These are phyloP conservation scores for Backusella tuberculispora DNA, from an alignment of 192 early-diverging fungal genomes.

Conservation along the genomic window DNA sequence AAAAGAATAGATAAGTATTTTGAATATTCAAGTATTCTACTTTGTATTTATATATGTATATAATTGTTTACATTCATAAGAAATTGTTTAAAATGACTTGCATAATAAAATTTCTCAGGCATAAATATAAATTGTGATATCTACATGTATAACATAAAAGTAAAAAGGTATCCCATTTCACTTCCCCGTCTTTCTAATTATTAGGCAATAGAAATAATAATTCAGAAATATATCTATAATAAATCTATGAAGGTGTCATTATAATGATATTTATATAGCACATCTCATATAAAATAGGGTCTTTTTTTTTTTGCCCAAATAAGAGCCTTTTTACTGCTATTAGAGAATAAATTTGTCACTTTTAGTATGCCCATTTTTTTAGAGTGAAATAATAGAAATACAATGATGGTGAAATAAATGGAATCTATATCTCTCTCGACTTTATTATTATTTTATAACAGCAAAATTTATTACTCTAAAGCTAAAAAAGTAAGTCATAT, in stretches of 20 bases:
- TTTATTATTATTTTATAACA: not conserved
- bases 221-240: no score
- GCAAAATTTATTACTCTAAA: not conserved
- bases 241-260: no score
- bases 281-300: no score
- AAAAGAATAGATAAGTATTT: not conserved
- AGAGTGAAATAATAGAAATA: no score
- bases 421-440: not conserved
- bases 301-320: no score
- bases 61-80: slow-evolving; percentile 3
- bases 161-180: not conserved
- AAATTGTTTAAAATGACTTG: not conserved
- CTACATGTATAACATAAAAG: not conserved
- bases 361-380: no score
- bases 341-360: no score
- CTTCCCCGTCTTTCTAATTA: no score
- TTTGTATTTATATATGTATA: not conserved
- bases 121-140: not conserved
- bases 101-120: not conserved
- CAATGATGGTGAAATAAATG: no score
- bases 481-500: not conserved
- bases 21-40: not conserved
- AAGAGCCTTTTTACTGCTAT: no score
- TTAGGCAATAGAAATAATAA: no score
- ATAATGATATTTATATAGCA: no score